Percentiles rank a stretch among this genome's conserved stretches.
These are phyloP conservation scores for Boletales sp. DNA, from an alignment of 768 basidiomycete genomes.

Conservation along the genomic window DNA sequence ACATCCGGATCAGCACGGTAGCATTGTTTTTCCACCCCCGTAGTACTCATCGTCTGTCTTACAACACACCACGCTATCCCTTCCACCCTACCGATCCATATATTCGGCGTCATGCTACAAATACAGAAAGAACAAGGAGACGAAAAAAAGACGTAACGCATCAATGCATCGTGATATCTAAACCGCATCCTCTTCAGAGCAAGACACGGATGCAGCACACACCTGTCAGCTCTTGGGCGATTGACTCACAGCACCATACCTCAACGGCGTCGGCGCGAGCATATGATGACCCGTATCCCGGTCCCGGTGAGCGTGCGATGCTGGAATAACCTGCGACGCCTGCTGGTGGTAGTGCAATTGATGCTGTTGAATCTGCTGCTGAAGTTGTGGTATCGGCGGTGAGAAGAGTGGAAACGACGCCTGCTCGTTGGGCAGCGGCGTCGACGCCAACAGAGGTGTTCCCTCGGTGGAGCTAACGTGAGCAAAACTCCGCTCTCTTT, in stretches of 20 bases:
- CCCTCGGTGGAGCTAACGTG: slow-evolving; percentile 30
- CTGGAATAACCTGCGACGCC: neutral
- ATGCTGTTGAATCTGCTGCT: slow-evolving; percentile 16
- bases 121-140: no score
- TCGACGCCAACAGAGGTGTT: slow-evolving; percentile 32
- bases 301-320: neutral
- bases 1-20: no score
- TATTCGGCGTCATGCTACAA: no score
- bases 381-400: slow-evolving; percentile 15
- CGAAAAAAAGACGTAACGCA: no score
- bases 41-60: no score
- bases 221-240: slow-evolving; percentile 12
- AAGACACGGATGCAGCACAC: no score
- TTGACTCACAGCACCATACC: slow-evolving; percentile 13
- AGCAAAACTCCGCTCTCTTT: slow-evolving; percentile 41
- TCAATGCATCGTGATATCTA: no score
- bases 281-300: slow-evolving; percentile 4
- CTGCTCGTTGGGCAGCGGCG: slow-evolving; percentile 1
- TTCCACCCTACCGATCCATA: no score
- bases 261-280: slow-evolving; percentile 9
- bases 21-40: no score
- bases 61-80: no score
- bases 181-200: no score
- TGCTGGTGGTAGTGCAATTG: slow-evolving; percentile 13
- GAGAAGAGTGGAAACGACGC: slow-evolving; percentile 9